A percentile compares a stretch with the other conserved stretches of the same genome.
Evolutionary conservation across 352 stramenopile genomes (phyloP).

Genomic region (Globisporangium alternatum): DNA sequence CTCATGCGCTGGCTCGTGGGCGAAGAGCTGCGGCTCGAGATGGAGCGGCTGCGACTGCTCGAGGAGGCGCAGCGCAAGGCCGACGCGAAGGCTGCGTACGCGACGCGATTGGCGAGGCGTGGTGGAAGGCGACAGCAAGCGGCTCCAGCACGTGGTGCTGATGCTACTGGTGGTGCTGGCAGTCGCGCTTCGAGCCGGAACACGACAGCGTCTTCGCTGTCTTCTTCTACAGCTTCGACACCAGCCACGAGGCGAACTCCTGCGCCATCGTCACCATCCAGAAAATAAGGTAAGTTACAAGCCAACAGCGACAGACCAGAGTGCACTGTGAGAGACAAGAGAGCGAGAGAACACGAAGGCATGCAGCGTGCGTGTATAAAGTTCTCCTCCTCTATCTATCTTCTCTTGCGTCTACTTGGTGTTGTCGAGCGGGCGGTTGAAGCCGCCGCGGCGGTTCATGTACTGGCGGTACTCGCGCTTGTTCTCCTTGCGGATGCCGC

Average conservation of each 20-base stretch:
- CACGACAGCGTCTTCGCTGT: neutral
- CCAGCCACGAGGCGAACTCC: slow-evolving; percentile 2
- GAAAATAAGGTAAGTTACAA: neutral
- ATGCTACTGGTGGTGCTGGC: neutral
- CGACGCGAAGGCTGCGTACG: slow-evolving; percentile 52
- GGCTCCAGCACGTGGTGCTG: slow-evolving; percentile 16
- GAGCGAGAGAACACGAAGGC: neutral
- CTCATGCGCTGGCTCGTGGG: slow-evolving; percentile 52
- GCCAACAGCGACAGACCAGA: neutral
- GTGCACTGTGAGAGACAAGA: neutral
- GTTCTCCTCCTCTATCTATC: neutral
- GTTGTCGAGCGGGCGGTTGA: slow-evolving; percentile 93
- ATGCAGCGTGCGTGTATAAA: neutral
- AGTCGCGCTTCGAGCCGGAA: slow-evolving; percentile 3
- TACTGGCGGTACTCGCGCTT: slow-evolving; percentile 96
- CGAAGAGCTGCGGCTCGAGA: slow-evolving; percentile 46
- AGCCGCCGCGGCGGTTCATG: slow-evolving; percentile 96
- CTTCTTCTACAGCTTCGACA: neutral
- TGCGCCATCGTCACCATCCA: slow-evolving; percentile 1
- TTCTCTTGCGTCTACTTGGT: slow-evolving; percentile 5
- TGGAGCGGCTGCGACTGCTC: slow-evolving; percentile 31
- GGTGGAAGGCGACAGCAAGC: slow-evolving; percentile 50
- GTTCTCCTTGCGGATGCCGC: slow-evolving; percentile 85
- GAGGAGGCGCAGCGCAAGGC: slow-evolving; percentile 37
- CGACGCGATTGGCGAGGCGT: slow-evolving; percentile 48